phyloP scores from a whole-genome alignment of 106 monocot genomes.

The Platanthera zijinensis region DNA sequence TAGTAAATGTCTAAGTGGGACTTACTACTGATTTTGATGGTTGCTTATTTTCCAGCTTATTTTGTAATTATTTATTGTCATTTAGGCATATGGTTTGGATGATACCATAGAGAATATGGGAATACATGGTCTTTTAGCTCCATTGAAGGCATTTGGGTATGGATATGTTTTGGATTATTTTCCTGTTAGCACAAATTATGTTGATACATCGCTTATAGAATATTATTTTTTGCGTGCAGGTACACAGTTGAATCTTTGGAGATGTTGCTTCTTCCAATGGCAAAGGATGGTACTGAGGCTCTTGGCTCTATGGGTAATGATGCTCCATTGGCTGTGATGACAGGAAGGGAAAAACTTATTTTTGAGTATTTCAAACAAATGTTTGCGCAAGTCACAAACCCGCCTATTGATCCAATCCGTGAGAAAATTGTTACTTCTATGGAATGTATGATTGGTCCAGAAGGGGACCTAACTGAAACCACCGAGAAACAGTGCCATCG shows the following conservation, averaged over 20 bases:
- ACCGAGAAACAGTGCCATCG: conserved; percentile 92
- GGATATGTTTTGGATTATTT: not conserved
- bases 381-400: conserved; percentile 99
- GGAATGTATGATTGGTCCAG: conserved; percentile 99
- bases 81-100: conserved; percentile 36
- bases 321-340: conserved; percentile 95
- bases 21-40: not conserved
- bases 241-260: conserved; percentile 96
- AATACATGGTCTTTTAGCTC: conserved; percentile 66
- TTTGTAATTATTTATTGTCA: not conserved
- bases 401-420: conserved; percentile 95
- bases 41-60: not conserved
- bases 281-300: conserved; percentile 85
- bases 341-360: conserved; percentile 78
- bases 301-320: conserved; percentile 99
- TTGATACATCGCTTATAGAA: not conserved
- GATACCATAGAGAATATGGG: conserved; percentile 64
- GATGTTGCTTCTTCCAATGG: conserved; percentile 95
- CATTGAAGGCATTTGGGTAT: conserved; percentile 96
- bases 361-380: conserved; percentile 99
- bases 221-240: conserved; percentile 31
- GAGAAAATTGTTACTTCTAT: conserved; percentile 99
- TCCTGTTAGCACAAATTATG: not conserved
- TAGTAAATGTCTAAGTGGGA: not conserved
- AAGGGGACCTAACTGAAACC: conserved; percentile 98